phyloP scores from a whole-genome alignment of 768 basidiomycete species.

The Mycena filopes region DNA sequence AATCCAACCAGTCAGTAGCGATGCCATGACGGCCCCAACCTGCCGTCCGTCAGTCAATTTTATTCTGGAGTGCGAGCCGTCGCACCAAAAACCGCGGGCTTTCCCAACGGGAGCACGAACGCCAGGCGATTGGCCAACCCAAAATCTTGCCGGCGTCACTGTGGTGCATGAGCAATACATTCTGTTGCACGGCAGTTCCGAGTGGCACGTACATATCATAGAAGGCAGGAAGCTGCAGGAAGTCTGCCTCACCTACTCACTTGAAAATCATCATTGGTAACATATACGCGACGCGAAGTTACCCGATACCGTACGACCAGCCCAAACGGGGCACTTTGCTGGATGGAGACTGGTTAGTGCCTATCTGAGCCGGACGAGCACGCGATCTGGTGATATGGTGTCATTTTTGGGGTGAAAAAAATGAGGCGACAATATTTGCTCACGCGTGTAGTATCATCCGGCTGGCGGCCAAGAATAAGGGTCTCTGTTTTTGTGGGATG shows the following conservation, averaged over 20 bases:
- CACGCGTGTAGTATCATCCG: too few species aligned
- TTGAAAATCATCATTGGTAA: background rate
- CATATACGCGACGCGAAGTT: background rate
- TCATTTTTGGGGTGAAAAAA: too few species aligned
- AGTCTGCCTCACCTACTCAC: too few species aligned
- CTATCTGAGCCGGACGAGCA: too few species aligned
- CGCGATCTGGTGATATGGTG: too few species aligned
- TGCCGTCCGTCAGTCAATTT: too few species aligned
- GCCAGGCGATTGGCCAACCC: conserved; percentile 16
- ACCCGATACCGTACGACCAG: background rate
- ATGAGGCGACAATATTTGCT: too few species aligned
- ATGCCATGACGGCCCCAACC: too few species aligned
- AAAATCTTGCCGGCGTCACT: conserved; percentile 9
- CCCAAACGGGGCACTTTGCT: conserved; percentile 19
- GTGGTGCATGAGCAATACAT: too few species aligned
- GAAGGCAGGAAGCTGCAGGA: conserved; percentile 3
- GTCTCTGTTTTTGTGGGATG: too few species aligned
- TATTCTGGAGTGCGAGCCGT: background rate
- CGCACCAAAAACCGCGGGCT: background rate
- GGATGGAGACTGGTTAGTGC: background rate
- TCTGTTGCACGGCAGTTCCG: background rate
- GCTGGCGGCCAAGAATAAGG: too few species aligned
- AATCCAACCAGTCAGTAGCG: too few species aligned
- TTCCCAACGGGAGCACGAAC: background rate
- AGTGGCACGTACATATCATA: background rate